Evolutionary conservation across 306 rosid genomes (phyloP), one percentile per base, ranked within the genome.

Genomic region (Begonia fuchsioides): DNA sequence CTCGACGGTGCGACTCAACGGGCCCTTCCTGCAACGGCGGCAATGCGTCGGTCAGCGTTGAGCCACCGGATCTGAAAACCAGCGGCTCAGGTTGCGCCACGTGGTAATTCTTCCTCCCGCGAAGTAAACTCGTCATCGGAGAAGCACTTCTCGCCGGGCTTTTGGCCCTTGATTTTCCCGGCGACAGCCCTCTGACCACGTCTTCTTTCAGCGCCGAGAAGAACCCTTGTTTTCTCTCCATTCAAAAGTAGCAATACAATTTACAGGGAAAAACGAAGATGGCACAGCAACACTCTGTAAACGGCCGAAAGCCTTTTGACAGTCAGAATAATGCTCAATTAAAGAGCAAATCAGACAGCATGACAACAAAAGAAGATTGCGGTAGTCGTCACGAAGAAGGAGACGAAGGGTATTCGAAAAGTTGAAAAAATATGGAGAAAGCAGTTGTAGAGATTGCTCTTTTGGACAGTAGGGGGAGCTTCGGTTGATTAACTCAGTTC

Each of bases 21-120:
- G 98, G 98, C 0, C 98, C 98, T 50, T 92, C 98, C 69, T 69
- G 85, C 59, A 92, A 66, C 53, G 98, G 98, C n/a, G 98, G 82
- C 52, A 92, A 60, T 3, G 98, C 93, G 65, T 92, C 98, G 17
- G 75, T 47, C 3, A 82, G 94, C 68, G 95, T 75, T 58, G 82
- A 39, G 54, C 82, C 82, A 10, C 98, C 87, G 63, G 98, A 92
- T 92, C 98, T 92, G 72, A 78, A 48, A 15, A 92, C 47, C 61
- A 55, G 17, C 44, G 75, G 47, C 32, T 90, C 93, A 11, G 87
- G 79, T 9, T 69, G 79, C 3, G 83, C 76, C 49, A 54, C 70
- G 58, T 75, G 82, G 38, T 76, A 83, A 52, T 61, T 82, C 62
- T 76, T 71, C 46, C 98, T 53, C 11, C 98, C 74, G 13, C 96